Percentiles rank a stretch among this genome's conserved stretches.
Conservation (phyloP, 2,329 filamentous ascomycete genomes). For the Xylaria polymorpha region DNA sequence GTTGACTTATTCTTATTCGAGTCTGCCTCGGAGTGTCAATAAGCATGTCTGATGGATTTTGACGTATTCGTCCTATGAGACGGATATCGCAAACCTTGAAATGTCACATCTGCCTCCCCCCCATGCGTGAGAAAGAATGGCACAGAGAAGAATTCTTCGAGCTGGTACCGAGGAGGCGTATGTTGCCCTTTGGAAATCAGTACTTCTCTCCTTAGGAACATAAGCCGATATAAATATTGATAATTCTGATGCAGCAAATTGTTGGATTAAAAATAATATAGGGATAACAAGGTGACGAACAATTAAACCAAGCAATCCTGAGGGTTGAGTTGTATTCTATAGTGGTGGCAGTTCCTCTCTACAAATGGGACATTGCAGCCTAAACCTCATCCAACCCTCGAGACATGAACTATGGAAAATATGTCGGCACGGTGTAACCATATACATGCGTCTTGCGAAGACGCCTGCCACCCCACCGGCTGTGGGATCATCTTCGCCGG, state of each 20-base stretch:
- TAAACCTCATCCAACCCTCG: slow-evolving; percentile 95
- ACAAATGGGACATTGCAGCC: slow-evolving; percentile 95
- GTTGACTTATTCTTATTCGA: slow-evolving; percentile 37
- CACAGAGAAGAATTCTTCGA: slow-evolving; percentile 19
- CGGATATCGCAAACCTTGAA: slow-evolving; percentile 31
- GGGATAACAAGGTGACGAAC: background rate
- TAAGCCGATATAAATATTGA: background rate
- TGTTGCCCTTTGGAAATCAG: background rate
- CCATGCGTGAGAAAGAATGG: slow-evolving; percentile 39
- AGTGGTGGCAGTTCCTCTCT: slow-evolving; percentile 88
- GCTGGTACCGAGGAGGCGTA: slow-evolving; percentile 31
- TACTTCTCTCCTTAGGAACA: background rate
- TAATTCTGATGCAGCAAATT: background rate
- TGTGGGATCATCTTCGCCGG: slow-evolving; percentile 63
- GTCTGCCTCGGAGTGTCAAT: slow-evolving; percentile 17
- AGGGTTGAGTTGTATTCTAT: slow-evolving; percentile 55
- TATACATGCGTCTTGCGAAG: slow-evolving; percentile 84
- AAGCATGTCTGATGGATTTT: slow-evolving; percentile 34
- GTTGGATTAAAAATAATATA: background rate
- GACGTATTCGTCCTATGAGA: slow-evolving; percentile 12
- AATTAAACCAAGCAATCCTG: background rate
- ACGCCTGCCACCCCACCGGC: slow-evolving; percentile 71
- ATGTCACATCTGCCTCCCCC: slow-evolving; percentile 33
- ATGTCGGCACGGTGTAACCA: slow-evolving; percentile 97
- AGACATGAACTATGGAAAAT: slow-evolving; percentile 93